Percentiles rank a stretch among this genome's conserved stretches.
phyloP scores from a whole-genome alignment of 768 basidiomycete genomes.

The Leccinum pellstonianum region DNA sequence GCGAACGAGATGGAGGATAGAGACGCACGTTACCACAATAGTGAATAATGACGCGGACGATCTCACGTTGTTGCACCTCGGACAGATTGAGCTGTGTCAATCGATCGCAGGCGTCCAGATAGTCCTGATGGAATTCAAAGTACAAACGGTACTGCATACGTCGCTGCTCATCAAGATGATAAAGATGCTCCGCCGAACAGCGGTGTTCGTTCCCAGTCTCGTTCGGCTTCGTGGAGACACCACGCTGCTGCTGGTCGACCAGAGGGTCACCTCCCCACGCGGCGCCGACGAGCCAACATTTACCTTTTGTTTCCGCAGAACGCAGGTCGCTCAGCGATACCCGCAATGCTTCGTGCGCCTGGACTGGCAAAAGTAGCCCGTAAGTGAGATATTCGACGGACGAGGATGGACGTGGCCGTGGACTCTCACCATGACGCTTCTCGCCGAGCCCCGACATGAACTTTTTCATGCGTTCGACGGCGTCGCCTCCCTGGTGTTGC shows the following conservation, averaged over 20 bases:
- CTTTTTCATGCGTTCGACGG: slow-evolving; percentile 86
- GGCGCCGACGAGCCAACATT: slow-evolving; percentile 99
- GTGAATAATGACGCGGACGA: slow-evolving; percentile 88
- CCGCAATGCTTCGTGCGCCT: slow-evolving; percentile 82
- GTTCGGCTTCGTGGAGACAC: slow-evolving; percentile 16
- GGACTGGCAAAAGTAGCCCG: slow-evolving; percentile 46
- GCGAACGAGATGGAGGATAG: not conserved
- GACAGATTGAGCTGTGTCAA: slow-evolving; percentile 79
- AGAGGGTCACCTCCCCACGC: slow-evolving; percentile 95
- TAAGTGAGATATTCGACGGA: not conserved
- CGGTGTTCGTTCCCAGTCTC: slow-evolving; percentile 64
- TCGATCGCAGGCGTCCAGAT: slow-evolving; percentile 93
- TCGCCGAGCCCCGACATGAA: slow-evolving; percentile 75
- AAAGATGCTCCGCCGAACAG: slow-evolving; percentile 88
- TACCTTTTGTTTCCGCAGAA: slow-evolving; percentile 80
- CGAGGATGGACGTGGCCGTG: not conserved
- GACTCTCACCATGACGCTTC: slow-evolving; percentile 60
- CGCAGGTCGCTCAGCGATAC: slow-evolving; percentile 85
- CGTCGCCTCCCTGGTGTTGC: slow-evolving; percentile 70
- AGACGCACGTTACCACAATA: slow-evolving; percentile 84
- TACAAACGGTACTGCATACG: slow-evolving; percentile 44
- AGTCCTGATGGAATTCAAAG: slow-evolving; percentile 61
- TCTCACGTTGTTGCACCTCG: slow-evolving; percentile 92
- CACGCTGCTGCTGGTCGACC: slow-evolving; percentile 61
- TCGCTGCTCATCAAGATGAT: slow-evolving; percentile 95